Base-by-base conservation (phyloP, 1,139 yeast species). In the Arxiozyma heterogenica region DNA sequence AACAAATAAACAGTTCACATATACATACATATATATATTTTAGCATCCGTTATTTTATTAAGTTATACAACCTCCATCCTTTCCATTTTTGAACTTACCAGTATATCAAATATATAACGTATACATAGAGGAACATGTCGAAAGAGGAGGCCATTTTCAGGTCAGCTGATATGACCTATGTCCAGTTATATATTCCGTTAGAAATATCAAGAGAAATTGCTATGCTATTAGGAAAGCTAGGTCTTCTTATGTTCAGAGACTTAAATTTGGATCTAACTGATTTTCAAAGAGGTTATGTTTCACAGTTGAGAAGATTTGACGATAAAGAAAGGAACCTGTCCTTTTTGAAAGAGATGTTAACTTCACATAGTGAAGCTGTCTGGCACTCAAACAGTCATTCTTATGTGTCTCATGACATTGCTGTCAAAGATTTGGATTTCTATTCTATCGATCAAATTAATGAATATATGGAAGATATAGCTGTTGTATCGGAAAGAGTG, bases 101-200 rank as follows among this genome's bases (percentile, higher is more conserved):
- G 44, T 21, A 18, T 4, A 34, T 15, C 17, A 34, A 44, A 11
- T 4, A 44, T 25, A 25, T 23, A 44, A 44, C 47, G 30, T 27
- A 27, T 7, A 44, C 12, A n/a, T n/a, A 25, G 47, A 25, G 25
- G 25, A 21, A 8, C 3, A 46, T 46, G 49, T 34, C 49, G 21
- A 46, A 34, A 41, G 64, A 64, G 51, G 68, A 64, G 54, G 64
- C 67, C 23, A 63, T 64, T 9, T 63, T 52, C 56, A 62, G 67
- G 64, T 85, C 93, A 51, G 93, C 93, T 79, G 86, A 82, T 63
- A 85, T 85, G 93, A 80, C 88, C 23, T 78, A 84, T 69, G 80
- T 84, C 47, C 88, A 85, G 66, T 71, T 86, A 62, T 85, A 84
- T 64, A 82, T 85, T 52, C 90, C 91, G 2, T 75, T 83, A 27